Percentiles rank a stretch among this genome's conserved stretches.
Evolutionary conservation across 2,329 filamentous ascomycete genomes (phyloP).

Genomic region (Neoarthrinium moseri): DNA sequence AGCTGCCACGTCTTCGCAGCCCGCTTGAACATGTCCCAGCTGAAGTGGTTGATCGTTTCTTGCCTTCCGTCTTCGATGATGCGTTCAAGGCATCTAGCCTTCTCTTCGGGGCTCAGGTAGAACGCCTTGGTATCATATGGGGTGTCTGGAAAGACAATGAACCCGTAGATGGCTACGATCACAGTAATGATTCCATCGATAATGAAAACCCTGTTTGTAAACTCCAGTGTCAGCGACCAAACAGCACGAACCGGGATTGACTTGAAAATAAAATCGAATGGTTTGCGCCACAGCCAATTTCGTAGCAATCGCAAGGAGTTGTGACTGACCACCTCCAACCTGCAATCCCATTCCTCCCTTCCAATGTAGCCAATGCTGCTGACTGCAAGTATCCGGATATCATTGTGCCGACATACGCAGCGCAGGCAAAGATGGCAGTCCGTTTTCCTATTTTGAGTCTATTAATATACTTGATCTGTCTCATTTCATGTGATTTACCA

Average conservation of each 20-base stretch:
- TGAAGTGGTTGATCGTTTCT: slow-evolving; percentile 19
- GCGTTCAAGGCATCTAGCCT: slow-evolving; percentile 38
- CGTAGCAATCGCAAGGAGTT: slow-evolving; percentile 17
- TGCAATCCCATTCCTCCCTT: slow-evolving; percentile 42
- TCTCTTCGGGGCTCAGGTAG: slow-evolving; percentile 31
- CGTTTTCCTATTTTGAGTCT: slow-evolving; percentile 42
- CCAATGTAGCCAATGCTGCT: slow-evolving; percentile 34
- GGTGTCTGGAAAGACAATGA: slow-evolving; percentile 47
- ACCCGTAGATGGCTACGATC: slow-evolving; percentile 51
- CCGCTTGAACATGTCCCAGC: slow-evolving; percentile 20
- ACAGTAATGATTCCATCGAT: slow-evolving; percentile 53
- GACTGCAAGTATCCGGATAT: slow-evolving; percentile 57
- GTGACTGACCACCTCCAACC: slow-evolving; percentile 48
- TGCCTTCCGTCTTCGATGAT: slow-evolving; percentile 23
- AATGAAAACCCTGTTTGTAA: slow-evolving; percentile 18
- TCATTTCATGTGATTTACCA: not conserved
- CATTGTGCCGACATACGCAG: slow-evolving; percentile 59
- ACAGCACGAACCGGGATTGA: not conserved
- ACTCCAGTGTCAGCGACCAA: not conserved
- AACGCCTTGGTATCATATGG: slow-evolving; percentile 38
- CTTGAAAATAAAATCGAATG: not conserved
- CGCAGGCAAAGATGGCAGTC: slow-evolving; percentile 61
- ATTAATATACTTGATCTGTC: not conserved
- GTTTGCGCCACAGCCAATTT: not conserved
- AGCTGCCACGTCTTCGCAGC: slow-evolving; percentile 22